Evolutionary conservation across 148 eudicot species (phyloP).

Genomic region (Rhododendron simsii): DNA sequence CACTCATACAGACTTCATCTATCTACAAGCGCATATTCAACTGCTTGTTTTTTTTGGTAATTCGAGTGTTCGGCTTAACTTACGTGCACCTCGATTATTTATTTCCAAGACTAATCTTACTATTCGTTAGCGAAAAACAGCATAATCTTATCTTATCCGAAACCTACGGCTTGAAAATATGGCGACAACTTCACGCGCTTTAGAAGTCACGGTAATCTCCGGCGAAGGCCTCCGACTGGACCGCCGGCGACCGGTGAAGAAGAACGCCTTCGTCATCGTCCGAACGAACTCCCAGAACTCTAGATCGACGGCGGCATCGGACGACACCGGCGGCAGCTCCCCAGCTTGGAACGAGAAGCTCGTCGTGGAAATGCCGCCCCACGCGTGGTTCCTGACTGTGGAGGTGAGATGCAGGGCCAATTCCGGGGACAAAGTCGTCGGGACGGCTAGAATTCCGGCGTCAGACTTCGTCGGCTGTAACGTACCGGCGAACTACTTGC

Average conservation of each 20-base stretch:
- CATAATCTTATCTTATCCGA: neutral
- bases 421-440: conserved; percentile 22
- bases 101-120: neutral
- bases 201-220: conserved; percentile 45
- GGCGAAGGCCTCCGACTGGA: conserved; percentile 33
- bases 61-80: neutral
- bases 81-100: no score
- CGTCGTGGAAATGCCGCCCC: conserved; percentile 26
- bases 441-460: conserved; percentile 41
- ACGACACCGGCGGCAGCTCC: conserved; percentile 26
- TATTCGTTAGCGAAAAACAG: neutral
- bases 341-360: conserved; percentile 63
- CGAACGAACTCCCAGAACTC: conserved; percentile 21
- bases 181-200: neutral
- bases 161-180: neutral
- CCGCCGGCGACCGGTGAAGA: conserved; percentile 24
- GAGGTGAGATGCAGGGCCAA: conserved; percentile 27
- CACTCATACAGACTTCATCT: no score
- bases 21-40: neutral
- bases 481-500: conserved; percentile 32
- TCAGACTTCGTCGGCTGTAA: conserved; percentile 47
- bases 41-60: neutral
- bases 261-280: conserved; percentile 32
- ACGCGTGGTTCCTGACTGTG: conserved; percentile 29
- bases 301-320: conserved; percentile 7